Evolutionary conservation across 1,284 basidiomycete genomes (phyloP), one percentile per base, ranked within the genome.

Genomic region (Trichosporon ovoides): DNA sequence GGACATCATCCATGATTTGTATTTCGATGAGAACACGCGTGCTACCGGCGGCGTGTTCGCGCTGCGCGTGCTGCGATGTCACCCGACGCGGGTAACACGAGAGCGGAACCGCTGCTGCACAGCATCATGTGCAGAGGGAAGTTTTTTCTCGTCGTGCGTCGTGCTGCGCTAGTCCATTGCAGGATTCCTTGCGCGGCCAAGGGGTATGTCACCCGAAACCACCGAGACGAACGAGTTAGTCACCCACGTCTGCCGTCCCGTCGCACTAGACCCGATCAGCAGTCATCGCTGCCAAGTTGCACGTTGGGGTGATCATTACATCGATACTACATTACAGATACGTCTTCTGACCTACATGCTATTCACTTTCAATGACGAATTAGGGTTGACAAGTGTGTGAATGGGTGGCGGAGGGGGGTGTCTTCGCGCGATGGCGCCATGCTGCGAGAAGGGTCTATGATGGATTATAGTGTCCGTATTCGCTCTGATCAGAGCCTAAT

Each of bases 311-410:
- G 24, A 28, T 48, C 43, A 48, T 48, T 48, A 48, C 43, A 48
- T 48, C 43, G 28, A 48, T 48, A 31, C 43, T 48, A 48, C 43
- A 48, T 19, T 48, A 48, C 24, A 28, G 43, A 10, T 48, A 31
- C 24, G 24, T 1, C 43, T 48, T 28, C 22, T n/a, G 43, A 28
- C 28, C 43, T 48, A 48, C 43, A 48, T 48, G 43, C 28, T 48
- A 48, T 48, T 48, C 43, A 48, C 43, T 48, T 48, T 48, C 28
- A 28, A 16, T n/a, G 43, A 48, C 28, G 38, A 48, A 22, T n/a
- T 28, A 28, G 28, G 43, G 43, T 31, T 16, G 43, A 31, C 28
- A 16, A 14, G 28, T 28, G 22, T 20, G 12, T 22, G 38, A 22
- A 28, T 28, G 40, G 43, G 43, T 48, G 43, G 43, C 43, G 43